Conservation (phyloP, 2,329 filamentous ascomycete species). For the Ilyonectria destructans region DNA sequence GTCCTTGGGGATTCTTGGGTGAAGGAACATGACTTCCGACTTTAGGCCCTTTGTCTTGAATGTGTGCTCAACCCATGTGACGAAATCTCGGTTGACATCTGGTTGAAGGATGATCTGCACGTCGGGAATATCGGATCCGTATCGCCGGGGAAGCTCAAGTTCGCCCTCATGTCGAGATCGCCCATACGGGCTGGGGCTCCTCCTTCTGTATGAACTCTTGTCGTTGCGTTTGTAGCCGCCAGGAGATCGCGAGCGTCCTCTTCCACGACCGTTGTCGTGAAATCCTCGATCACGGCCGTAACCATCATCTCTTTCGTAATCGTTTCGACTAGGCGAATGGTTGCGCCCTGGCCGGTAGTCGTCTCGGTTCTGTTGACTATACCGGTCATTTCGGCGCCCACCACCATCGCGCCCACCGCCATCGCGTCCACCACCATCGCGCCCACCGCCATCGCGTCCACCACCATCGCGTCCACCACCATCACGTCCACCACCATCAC, state of each 20-base stretch:
- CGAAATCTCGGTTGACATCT: constrained; percentile 84
- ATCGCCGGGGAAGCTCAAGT: constrained; percentile 81
- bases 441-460: no score
- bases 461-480: constrained; percentile 58
- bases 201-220: constrained; percentile 72
- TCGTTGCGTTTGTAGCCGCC: constrained; percentile 59
- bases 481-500: constrained; percentile 70
- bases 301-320: constrained; percentile 73
- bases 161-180: constrained; percentile 68
- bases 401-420: constrained; percentile 65
- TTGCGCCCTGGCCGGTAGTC: constrained; percentile 77
- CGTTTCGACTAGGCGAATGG: constrained; percentile 71
- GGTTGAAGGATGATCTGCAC: constrained; percentile 90
- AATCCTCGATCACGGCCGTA: constrained; percentile 69
- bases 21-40: constrained; percentile 85
- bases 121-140: constrained; percentile 85
- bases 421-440: constrained; percentile 63
- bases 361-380: constrained; percentile 69
- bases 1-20: constrained; percentile 82
- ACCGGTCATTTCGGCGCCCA: constrained; percentile 62
- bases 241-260: constrained; percentile 81
- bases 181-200: constrained; percentile 79
- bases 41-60: constrained; percentile 82
- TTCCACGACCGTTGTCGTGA: constrained; percentile 60
- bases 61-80: constrained; percentile 84